These are phyloP conservation scores for Meyerozyma elateridarum DNA, from an alignment of 1,139 yeast genomes.

Conservation along the genomic window DNA sequence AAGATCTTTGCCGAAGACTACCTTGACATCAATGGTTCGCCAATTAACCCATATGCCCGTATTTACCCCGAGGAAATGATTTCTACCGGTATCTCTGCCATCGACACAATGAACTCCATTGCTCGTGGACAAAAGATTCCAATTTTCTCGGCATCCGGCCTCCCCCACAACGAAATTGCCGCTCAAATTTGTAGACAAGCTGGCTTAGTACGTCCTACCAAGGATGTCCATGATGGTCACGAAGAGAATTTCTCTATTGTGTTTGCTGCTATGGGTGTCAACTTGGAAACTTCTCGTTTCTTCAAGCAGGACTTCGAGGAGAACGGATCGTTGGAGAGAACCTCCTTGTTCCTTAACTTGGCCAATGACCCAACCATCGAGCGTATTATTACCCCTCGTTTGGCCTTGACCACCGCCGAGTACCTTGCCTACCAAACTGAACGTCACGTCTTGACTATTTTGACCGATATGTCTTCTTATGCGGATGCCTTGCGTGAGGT, in stretches of 20 bases:
- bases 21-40: conserved; percentile 96
- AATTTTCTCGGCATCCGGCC: conserved; percentile 96
- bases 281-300: conserved; percentile 85
- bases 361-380: conserved; percentile 99
- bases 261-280: conserved; percentile 98
- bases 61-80: conserved; percentile 99
- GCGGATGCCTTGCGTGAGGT: conserved; percentile 99
- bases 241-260: conserved; percentile 99
- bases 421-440: conserved; percentile 98
- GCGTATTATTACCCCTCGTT: conserved; percentile 97
- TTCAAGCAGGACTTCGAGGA: conserved; percentile 99
- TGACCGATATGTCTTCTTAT: conserved; percentile 98
- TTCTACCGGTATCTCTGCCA: conserved; percentile 96
- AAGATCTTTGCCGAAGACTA: conserved; percentile 97
- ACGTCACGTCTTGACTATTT: conserved; percentile 95
- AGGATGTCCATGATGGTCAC: conserved; percentile 99
- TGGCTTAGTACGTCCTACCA: conserved; percentile 97
- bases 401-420: conserved; percentile 99
- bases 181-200: conserved; percentile 99
- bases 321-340: conserved; percentile 96
- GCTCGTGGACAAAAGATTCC: conserved; percentile 99
- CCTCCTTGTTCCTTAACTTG: conserved; percentile 90
- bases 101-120: conserved; percentile 98
- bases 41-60: conserved; percentile 96
- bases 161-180: conserved; percentile 98